Evolutionary conservation across 331 rosid species (phyloP).

Genomic region (Spiraea crenata): DNA sequence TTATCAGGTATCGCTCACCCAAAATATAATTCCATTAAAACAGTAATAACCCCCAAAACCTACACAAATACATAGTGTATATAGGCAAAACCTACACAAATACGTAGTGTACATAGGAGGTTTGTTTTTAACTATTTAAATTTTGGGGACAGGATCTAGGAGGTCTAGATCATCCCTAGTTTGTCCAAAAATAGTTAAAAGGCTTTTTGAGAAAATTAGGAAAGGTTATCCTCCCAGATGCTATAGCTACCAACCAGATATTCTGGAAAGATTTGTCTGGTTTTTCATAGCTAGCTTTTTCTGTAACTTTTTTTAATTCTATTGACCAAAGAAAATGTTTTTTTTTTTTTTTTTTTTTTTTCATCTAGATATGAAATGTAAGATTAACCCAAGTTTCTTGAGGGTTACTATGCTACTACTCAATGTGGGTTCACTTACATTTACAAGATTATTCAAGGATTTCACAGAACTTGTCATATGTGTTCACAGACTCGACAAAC

Average conservation of each 20-base stretch:
- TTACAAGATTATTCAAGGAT: not conserved
- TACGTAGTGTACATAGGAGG: not conserved
- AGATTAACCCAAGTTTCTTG: too few species aligned
- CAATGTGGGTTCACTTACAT: too few species aligned
- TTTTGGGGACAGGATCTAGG: too few species aligned
- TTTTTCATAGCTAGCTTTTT: not conserved
- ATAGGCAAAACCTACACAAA: too few species aligned
- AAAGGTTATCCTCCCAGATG: slow-evolving; percentile 11
- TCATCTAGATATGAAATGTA: not conserved
- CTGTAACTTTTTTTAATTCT: not conserved
- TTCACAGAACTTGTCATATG: not conserved
- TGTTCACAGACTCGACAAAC: not conserved
- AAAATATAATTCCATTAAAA: not conserved
- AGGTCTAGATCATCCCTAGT: not conserved
- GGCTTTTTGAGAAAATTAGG: not conserved
- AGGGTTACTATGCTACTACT: too few species aligned
- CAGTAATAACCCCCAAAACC: not conserved
- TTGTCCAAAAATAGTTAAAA: too few species aligned
- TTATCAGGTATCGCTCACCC: not conserved
- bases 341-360: not conserved
- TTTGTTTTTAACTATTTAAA: too few species aligned
- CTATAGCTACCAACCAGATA: slow-evolving; percentile 4
- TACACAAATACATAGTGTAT: not conserved
- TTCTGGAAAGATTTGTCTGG: slow-evolving; percentile 2
- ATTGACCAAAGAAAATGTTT: not conserved